Evolutionary conservation across 2,329 filamentous ascomycete species (phyloP).

Genomic region (Alternaria dauci): DNA sequence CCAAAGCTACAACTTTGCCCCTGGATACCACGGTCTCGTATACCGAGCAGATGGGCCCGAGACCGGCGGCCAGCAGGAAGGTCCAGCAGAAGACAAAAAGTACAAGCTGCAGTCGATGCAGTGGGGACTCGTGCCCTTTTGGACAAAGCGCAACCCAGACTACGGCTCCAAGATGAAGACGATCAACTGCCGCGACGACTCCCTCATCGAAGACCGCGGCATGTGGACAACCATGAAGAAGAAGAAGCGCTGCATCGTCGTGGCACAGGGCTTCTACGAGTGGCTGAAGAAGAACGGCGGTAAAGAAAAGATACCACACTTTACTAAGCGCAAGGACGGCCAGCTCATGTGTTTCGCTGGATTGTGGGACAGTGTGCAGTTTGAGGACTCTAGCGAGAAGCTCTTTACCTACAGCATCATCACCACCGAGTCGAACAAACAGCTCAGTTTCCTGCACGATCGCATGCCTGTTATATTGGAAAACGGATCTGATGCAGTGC

Average conservation of each 20-base stretch:
- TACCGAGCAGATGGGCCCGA: constrained; percentile 79
- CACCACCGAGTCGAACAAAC: constrained; percentile 84
- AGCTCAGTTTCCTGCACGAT: constrained; percentile 87
- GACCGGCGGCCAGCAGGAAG: constrained; percentile 55
- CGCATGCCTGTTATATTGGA: constrained; percentile 96
- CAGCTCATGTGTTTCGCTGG: constrained; percentile 89
- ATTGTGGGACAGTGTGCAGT: constrained; percentile 87
- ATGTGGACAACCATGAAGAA: constrained; percentile 96
- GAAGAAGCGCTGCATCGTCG: constrained; percentile 83
- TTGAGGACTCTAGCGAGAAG: constrained; percentile 74
- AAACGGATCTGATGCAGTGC: constrained; percentile 73
- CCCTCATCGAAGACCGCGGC: constrained; percentile 74
- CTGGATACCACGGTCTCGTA: constrained; percentile 83
- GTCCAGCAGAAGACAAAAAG: constrained; percentile 53
- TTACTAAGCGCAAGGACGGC: constrained; percentile 80
- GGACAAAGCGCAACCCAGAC: constrained; percentile 85
- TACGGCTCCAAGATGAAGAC: constrained; percentile 82
- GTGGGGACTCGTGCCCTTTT: constrained; percentile 94
- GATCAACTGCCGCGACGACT: constrained; percentile 95
- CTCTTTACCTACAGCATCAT: constrained; percentile 92
- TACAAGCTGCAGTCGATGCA: constrained; percentile 94
- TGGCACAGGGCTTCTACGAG: constrained; percentile 95
- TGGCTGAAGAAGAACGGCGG: constrained; percentile 83
- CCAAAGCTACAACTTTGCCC: constrained; percentile 91
- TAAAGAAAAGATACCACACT: constrained; percentile 87